These are phyloP conservation scores for Bipolaris cookei DNA, from an alignment of 2,329 filamentous ascomycete genomes.

Conservation along the genomic window DNA sequence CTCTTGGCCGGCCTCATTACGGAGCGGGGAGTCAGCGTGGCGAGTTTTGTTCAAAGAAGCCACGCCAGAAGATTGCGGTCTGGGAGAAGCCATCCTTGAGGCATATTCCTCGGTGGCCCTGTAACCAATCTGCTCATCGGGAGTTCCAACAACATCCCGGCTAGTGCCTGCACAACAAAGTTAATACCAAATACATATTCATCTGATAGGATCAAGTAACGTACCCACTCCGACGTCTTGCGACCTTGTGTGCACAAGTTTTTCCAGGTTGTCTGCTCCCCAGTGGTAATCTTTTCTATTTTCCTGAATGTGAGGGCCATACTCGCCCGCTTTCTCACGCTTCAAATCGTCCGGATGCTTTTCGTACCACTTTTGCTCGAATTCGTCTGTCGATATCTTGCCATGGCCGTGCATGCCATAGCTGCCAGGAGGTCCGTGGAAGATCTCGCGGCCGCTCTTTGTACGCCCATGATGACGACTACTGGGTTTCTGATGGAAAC, in stretches of 20 bases:
- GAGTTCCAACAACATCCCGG: conserved; percentile 71
- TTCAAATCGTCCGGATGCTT: conserved; percentile 83
- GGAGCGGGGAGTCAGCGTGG: conserved; percentile 58
- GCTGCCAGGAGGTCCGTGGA: conserved; percentile 79
- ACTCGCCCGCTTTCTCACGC: conserved; percentile 74
- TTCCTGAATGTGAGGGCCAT: conserved; percentile 64
- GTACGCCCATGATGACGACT: conserved; percentile 68
- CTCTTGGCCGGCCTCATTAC: conserved; percentile 55
- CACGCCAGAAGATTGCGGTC: conserved; percentile 57
- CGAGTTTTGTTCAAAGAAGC: conserved; percentile 56
- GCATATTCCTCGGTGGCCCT: conserved; percentile 84
- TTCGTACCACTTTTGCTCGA: conserved; percentile 90
- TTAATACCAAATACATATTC: conserved; percentile 52
- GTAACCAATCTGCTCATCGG: conserved; percentile 89
- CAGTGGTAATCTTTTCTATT: conserved; percentile 77
- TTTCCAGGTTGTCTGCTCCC: conserved; percentile 89
- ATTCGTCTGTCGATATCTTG: conserved; percentile 73
- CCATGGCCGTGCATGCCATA: conserved; percentile 94
- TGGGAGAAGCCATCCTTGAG: conserved; percentile 75
- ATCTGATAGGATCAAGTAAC: conserved; percentile 28
- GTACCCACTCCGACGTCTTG: conserved; percentile 61
- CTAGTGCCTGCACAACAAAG: conserved; percentile 66
- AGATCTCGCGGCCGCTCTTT: conserved; percentile 73
- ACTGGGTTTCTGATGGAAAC: conserved; percentile 59
- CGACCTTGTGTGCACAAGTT: conserved; percentile 75